These are phyloP conservation scores for Ogataea corticis DNA, from an alignment of 805 yeast genomes.

Conservation along the genomic window DNA sequence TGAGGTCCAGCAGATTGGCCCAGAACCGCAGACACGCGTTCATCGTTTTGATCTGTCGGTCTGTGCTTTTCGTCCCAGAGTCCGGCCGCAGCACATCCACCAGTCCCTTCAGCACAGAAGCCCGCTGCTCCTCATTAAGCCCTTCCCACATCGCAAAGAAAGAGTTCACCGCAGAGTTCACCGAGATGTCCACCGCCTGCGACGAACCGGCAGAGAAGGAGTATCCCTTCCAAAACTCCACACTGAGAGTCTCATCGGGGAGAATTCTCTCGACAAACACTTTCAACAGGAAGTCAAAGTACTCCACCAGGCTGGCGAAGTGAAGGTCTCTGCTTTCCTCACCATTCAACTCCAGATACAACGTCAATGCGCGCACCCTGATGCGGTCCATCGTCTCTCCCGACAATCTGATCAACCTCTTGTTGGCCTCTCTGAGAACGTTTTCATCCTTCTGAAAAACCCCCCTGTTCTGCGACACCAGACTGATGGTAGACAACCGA, in stretches of 20 bases:
- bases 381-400: slow-evolving; percentile 65
- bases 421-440: slow-evolving; percentile 24
- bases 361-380: slow-evolving; percentile 41
- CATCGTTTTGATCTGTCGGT: slow-evolving; percentile 24
- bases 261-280: slow-evolving; percentile 19
- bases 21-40: slow-evolving; percentile 30
- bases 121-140: slow-evolving; percentile 13
- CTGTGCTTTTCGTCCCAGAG: background rate
- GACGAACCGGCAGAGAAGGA: slow-evolving; percentile 55
- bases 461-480: slow-evolving; percentile 36
- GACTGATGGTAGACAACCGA: slow-evolving; percentile 47
- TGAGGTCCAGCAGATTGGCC: slow-evolving; percentile 42
- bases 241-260: slow-evolving; percentile 16
- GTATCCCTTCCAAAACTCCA: slow-evolving; percentile 57
- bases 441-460: slow-evolving; percentile 11
- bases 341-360: slow-evolving; percentile 35
- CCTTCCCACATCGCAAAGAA: slow-evolving; percentile 33
- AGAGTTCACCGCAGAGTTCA: slow-evolving; percentile 42
- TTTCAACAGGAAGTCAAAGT: slow-evolving; percentile 31
- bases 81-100: slow-evolving; percentile 31
- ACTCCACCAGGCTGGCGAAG: slow-evolving; percentile 18
- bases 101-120: slow-evolving; percentile 23
- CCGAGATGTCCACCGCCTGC: slow-evolving; percentile 47
- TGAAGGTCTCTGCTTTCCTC: slow-evolving; percentile 20
- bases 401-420: slow-evolving; percentile 52